Conservation (phyloP, 164 flowering plant genomes). For the Umbilicus rupestris region DNA sequence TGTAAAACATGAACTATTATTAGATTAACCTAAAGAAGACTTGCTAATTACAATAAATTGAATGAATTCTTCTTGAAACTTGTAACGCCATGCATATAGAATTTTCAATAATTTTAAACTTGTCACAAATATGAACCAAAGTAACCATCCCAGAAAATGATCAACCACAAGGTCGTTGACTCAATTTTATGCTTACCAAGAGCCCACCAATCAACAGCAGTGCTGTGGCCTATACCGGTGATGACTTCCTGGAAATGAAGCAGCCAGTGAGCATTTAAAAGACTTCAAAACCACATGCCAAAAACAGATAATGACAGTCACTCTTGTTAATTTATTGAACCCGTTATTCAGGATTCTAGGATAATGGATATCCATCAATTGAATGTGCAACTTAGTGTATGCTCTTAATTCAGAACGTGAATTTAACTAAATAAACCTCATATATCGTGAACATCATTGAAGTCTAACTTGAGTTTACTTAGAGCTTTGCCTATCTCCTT, state of each 20-base stretch:
- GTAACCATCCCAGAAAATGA: too few species aligned
- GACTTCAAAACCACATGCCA: not conserved
- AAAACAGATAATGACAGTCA: not conserved
- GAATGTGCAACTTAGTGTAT: not conserved
- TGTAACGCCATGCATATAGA: too few species aligned
- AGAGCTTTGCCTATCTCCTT: too few species aligned
- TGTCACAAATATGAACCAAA: too few species aligned
- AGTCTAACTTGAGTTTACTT: too few species aligned
- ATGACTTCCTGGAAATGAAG: slow-evolving; percentile 75
- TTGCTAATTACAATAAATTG: not conserved
- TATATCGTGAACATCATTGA: too few species aligned
- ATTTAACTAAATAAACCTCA: too few species aligned
- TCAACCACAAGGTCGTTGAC: too few species aligned
- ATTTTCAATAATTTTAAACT: too few species aligned
- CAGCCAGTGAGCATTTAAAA: not conserved
- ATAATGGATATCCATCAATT: not conserved
- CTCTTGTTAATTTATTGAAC: not conserved
- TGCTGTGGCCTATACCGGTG: slow-evolving; percentile 80
- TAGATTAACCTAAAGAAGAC: not conserved
- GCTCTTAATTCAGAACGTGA: not conserved
- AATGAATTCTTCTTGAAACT: not conserved
- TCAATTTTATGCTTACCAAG: slow-evolving; percentile 56
- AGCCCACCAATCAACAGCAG: slow-evolving; percentile 99
- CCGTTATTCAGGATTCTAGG: not conserved
- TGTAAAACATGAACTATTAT: not conserved